Percentiles rank a stretch among this genome's conserved stretches.
phyloP scores from a whole-genome alignment of 2,329 filamentous ascomycete species.

The Aureobasidium subglaciale region DNA sequence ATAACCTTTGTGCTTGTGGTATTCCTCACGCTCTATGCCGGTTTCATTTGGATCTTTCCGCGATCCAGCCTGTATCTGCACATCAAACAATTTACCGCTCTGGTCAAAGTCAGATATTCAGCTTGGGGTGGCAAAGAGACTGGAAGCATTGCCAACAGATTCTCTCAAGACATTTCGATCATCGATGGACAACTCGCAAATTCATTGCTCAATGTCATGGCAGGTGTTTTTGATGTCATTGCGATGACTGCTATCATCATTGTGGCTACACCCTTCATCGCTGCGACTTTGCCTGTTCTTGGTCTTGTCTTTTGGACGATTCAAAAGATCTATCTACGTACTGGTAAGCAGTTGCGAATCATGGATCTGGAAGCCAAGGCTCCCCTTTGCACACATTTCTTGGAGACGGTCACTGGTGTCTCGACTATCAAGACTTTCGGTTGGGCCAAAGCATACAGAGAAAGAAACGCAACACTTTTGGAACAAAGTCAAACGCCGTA shows the following conservation, averaged over 20 bases:
- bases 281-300: constrained; percentile 32
- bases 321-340: constrained; percentile 42
- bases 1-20: background rate
- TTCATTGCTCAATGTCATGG: constrained; percentile 12
- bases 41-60: constrained; percentile 15
- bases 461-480: constrained; percentile 32
- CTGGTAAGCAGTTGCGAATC: constrained; percentile 43
- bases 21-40: background rate
- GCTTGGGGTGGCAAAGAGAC: constrained; percentile 15
- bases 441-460: constrained; percentile 35
- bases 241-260: constrained; percentile 19
- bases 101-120: constrained; percentile 15
- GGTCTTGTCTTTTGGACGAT: constrained; percentile 31
- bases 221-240: constrained; percentile 2
- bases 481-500: constrained; percentile 38
- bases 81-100: constrained; percentile 15
- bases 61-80: constrained; percentile 17
- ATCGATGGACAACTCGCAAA: constrained; percentile 36
- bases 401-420: constrained; percentile 44
- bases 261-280: constrained; percentile 35
- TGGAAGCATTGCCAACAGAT: constrained; percentile 31
- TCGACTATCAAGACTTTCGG: constrained; percentile 46
- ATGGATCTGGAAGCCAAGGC: constrained; percentile 48
- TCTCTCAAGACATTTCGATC: constrained; percentile 43
- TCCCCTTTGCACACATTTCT: constrained; percentile 46